Conservation (phyloP, 1,284 basidiomycete species). For the Heliocybe sulcata region DNA sequence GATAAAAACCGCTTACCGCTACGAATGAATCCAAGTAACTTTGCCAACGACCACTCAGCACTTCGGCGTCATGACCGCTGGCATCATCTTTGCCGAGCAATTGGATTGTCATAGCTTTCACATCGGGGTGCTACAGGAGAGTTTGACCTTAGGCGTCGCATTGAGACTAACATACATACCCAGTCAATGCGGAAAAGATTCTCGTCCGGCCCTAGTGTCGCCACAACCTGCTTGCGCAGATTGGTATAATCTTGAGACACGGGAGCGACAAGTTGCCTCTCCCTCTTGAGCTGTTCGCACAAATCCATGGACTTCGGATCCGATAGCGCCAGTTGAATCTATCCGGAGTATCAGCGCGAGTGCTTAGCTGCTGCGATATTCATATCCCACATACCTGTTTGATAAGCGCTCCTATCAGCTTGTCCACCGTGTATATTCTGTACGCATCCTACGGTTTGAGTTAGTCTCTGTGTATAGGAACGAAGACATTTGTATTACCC, state of each 20-base stretch:
- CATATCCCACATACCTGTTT: slow-evolving; percentile 52
- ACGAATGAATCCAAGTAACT: slow-evolving; percentile 88
- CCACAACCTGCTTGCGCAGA: slow-evolving; percentile 78
- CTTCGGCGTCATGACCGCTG: slow-evolving; percentile 81
- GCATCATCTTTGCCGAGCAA: slow-evolving; percentile 88
- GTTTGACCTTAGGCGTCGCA: background rate
- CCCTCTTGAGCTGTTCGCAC: slow-evolving; percentile 72
- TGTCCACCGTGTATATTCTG: slow-evolving; percentile 91
- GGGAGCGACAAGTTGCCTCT: slow-evolving; percentile 54
- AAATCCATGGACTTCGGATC: slow-evolving; percentile 85
- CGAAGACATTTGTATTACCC: slow-evolving; percentile 27
- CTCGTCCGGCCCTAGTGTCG: slow-evolving; percentile 81
- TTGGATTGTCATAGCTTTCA: slow-evolving; percentile 75
- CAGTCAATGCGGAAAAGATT: slow-evolving; percentile 91
- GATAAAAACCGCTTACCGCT: slow-evolving; percentile 43
- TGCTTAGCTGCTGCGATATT: slow-evolving; percentile 5
- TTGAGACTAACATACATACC: slow-evolving; percentile 40
- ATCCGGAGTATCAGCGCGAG: slow-evolving; percentile 3
- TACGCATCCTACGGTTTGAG: slow-evolving; percentile 51
- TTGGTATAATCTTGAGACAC: slow-evolving; percentile 84
- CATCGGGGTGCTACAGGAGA: slow-evolving; percentile 51
- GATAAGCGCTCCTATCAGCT: slow-evolving; percentile 81
- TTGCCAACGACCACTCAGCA: slow-evolving; percentile 79
- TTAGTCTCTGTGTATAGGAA: background rate
- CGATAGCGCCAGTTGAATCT: slow-evolving; percentile 73